These are phyloP conservation scores for Septoria linicola DNA, from an alignment of 2,329 filamentous ascomycete genomes.

Conservation along the genomic window DNA sequence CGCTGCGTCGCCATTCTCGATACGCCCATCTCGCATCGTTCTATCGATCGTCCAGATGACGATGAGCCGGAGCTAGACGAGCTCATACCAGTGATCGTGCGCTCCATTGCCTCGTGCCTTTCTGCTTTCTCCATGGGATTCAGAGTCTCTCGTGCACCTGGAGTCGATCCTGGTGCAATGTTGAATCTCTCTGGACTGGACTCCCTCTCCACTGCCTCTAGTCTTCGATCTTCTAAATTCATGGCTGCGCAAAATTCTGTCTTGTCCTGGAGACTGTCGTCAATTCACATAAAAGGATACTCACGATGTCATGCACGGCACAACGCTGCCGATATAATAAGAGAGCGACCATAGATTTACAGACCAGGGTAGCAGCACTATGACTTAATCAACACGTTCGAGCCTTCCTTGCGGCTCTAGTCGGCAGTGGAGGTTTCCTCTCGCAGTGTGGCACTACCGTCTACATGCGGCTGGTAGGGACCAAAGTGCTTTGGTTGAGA, in stretches of 20 bases:
- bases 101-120: constrained; percentile 50
- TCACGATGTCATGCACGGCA: background rate
- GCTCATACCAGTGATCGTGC: constrained; percentile 54
- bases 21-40: constrained; percentile 50
- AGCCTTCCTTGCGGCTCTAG: constrained; percentile 3
- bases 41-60: constrained; percentile 35
- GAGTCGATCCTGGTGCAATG: constrained; percentile 22
- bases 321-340: background rate
- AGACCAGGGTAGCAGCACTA: constrained; percentile 1
- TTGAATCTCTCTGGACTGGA: constrained; percentile 48
- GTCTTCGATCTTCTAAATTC: constrained; percentile 56
- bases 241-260: constrained; percentile 44
- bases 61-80: constrained; percentile 50
- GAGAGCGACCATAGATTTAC: background rate
- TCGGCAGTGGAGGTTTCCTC: constrained; percentile 3
- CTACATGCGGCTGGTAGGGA: background rate
- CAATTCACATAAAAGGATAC: background rate
- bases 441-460: background rate
- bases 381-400: constrained; percentile 9
- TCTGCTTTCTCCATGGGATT: constrained; percentile 33
- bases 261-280: background rate
- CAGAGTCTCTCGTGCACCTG: constrained; percentile 44
- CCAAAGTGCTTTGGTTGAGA: background rate
- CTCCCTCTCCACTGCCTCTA: constrained; percentile 56
- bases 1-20: constrained; percentile 62